Conservation (phyloP, 139 green algal genomes). For the Micractinium conductrix region DNA sequence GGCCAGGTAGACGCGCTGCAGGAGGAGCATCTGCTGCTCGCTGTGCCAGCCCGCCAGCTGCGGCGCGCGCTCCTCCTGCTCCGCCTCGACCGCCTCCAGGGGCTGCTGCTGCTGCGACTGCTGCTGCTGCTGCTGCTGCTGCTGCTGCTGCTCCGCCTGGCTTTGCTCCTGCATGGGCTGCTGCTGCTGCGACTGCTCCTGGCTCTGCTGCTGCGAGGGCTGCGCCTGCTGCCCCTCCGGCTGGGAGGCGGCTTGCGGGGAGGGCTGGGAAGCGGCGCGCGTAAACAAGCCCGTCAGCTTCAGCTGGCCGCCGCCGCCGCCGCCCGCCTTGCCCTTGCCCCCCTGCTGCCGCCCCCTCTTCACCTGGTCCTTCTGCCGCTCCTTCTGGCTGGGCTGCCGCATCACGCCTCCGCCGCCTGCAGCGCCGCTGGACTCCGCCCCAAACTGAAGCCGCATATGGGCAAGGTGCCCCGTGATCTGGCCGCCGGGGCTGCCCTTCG, state of each 20-base stretch:
- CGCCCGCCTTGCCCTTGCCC: background rate
- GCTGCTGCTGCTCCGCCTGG: background rate
- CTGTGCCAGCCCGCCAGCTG: background rate
- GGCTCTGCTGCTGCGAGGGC: background rate
- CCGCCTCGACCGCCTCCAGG: no score
- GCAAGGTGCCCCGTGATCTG: background rate
- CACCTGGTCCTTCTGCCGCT: background rate
- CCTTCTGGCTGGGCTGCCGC: background rate
- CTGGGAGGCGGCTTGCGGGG: background rate
- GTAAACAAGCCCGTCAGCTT: background rate
- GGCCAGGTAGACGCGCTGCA: conserved; percentile 2
- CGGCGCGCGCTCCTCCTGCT: background rate
- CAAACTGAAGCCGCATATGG: background rate
- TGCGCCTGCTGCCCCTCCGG: background rate
- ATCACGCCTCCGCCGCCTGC: background rate
- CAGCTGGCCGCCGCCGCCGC: background rate
- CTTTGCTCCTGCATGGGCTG: no score
- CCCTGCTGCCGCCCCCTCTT: background rate
- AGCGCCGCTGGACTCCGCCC: no score
- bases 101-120: no score
- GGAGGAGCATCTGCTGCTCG: background rate
- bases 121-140: no score
- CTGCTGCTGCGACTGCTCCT: background rate
- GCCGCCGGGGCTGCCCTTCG: background rate
- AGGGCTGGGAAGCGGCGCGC: no score